These are phyloP conservation scores for Takakia lepidozioides DNA, from an alignment of 225 moss, liverwort and hornwort species.

Conservation along the genomic window DNA sequence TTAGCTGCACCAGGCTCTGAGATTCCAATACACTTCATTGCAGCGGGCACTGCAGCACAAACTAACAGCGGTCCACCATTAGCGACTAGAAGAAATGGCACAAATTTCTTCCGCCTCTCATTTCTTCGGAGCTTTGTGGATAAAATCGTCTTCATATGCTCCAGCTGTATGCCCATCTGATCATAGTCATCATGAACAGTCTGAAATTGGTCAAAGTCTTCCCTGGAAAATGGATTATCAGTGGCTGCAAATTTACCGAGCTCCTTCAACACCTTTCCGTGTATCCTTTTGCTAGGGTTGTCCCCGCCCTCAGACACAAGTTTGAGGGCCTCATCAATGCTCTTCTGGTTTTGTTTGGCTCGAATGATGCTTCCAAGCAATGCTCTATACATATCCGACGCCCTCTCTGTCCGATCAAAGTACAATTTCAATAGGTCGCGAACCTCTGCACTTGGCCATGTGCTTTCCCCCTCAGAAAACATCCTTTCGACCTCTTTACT, in stretches of 20 bases:
- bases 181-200: conserved; percentile 12
- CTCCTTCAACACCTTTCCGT: conserved; percentile 12
- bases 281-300: conserved; percentile 5
- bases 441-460: no score
- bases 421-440: conserved; percentile 10
- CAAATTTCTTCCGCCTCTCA: conserved; percentile 9
- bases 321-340: conserved; percentile 20
- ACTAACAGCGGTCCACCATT: conserved; percentile 17
- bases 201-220: conserved; percentile 19
- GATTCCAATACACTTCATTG: conserved; percentile 10
- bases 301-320: conserved; percentile 11
- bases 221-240: conserved; percentile 13
- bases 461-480: no score
- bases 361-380: conserved; percentile 17
- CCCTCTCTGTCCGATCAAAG: conserved; percentile 17
- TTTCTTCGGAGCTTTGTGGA: conserved; percentile 12
- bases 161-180: conserved; percentile 13
- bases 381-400: conserved; percentile 16
- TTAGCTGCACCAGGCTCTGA: conserved; percentile 2
- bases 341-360: conserved; percentile 17
- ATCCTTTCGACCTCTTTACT: no score
- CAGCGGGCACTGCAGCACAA: conserved; percentile 20
- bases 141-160: conserved; percentile 13
- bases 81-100: conserved; percentile 11
- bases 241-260: conserved; percentile 8